Evolutionary conservation across 768 basidiomycete genomes (phyloP).

Genomic region (Kondoa malvinella): DNA sequence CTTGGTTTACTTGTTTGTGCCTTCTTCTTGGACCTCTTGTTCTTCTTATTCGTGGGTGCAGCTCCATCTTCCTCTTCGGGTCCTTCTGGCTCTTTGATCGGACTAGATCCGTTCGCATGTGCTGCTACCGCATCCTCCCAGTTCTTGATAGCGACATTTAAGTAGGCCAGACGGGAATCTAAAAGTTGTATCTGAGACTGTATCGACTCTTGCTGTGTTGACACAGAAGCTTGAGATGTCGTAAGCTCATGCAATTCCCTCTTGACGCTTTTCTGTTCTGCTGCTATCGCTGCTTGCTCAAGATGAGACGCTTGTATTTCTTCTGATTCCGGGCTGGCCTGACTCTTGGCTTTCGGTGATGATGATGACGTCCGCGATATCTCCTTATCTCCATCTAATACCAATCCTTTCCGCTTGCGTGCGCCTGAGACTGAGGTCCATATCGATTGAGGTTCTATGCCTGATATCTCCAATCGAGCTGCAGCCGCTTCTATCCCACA

Average conservation of each 20-base stretch:
- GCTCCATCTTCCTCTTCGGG: slow-evolving; percentile 19
- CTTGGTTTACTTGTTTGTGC: slow-evolving; percentile 26
- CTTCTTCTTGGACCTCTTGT: slow-evolving; percentile 43
- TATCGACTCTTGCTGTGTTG: not conserved
- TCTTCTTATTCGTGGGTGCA: slow-evolving; percentile 26
- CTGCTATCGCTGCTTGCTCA: not conserved
- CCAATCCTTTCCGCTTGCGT: slow-evolving; percentile 50
- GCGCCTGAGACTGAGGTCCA: slow-evolving; percentile 61
- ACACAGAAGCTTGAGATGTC: not conserved
- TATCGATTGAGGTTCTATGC: slow-evolving; percentile 35
- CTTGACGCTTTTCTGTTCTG: not conserved
- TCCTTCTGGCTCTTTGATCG: slow-evolving; percentile 16
- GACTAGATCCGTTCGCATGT: slow-evolving; percentile 12
- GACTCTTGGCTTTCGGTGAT: not conserved
- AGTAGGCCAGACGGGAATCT: slow-evolving; percentile 14
- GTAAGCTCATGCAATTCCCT: not conserved
- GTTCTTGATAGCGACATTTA: slow-evolving; percentile 15
- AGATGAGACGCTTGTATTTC: not conserved
- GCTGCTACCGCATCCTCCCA: slow-evolving; percentile 23
- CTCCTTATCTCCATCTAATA: not conserved
- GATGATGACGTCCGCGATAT: not conserved
- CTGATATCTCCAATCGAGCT: slow-evolving; percentile 48
- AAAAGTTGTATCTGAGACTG: slow-evolving; percentile 5
- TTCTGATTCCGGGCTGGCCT: not conserved
- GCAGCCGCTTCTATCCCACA: slow-evolving; percentile 44